Evolutionary conservation across 2,329 filamentous ascomycete genomes (phyloP).

Genomic region (Juglanconis sp.): DNA sequence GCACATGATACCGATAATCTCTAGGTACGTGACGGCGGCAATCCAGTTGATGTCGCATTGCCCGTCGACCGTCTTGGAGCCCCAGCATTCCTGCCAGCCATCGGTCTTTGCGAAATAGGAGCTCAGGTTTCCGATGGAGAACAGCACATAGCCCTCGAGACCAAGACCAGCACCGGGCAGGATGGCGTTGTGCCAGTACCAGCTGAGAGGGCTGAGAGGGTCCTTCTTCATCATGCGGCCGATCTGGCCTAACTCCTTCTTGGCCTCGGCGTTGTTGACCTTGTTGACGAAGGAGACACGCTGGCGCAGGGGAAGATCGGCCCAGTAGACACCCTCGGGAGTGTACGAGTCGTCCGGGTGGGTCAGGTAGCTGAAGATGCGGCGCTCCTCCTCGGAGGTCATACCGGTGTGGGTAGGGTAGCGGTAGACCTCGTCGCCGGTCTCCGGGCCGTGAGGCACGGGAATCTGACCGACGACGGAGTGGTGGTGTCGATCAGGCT

Average conservation of each 20-base stretch:
- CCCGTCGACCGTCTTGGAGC: slow-evolving; percentile 39
- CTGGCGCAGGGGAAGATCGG: slow-evolving; percentile 71
- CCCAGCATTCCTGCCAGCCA: slow-evolving; percentile 76
- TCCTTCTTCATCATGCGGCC: slow-evolving; percentile 82
- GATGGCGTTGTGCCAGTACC: slow-evolving; percentile 88
- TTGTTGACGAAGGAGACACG: slow-evolving; percentile 72
- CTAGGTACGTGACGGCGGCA: slow-evolving; percentile 81
- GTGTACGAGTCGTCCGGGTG: slow-evolving; percentile 88
- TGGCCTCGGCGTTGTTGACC: slow-evolving; percentile 69
- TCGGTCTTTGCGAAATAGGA: slow-evolving; percentile 69
- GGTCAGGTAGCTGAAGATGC: slow-evolving; percentile 74
- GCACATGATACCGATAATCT: slow-evolving; percentile 92
- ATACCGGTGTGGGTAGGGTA: slow-evolving; percentile 37
- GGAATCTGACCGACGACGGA: slow-evolving; percentile 50
- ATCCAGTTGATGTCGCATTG: slow-evolving; percentile 80
- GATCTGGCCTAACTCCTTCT: slow-evolving; percentile 62
- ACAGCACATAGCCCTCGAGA: slow-evolving; percentile 92
- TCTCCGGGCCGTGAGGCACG: slow-evolving; percentile 51
- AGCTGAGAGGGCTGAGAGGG: slow-evolving; percentile 76
- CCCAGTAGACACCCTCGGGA: slow-evolving; percentile 84
- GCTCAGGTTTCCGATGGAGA: slow-evolving; percentile 91
- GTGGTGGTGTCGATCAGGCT: slow-evolving; percentile 39
- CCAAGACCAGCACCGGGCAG: slow-evolving; percentile 89
- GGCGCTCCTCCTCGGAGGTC: slow-evolving; percentile 45
- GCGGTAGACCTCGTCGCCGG: slow-evolving; percentile 47